phyloP scores from a whole-genome alignment of 176 grass and related monocot genomes.

The Otatea glauca region DNA sequence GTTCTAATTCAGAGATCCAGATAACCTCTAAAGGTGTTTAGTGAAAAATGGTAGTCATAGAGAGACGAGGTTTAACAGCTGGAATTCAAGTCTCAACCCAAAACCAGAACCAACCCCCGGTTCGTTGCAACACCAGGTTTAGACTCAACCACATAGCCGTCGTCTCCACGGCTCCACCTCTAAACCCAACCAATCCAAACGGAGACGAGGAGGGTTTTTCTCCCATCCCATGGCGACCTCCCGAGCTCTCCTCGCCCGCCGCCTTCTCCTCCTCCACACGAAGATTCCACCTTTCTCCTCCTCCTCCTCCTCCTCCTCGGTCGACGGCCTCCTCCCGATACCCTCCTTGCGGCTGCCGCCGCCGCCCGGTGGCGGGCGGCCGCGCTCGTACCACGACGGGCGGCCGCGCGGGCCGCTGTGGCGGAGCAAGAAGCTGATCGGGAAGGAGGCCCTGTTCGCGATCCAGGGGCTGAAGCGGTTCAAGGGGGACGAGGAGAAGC shows the following conservation, averaged over 20 bases:
- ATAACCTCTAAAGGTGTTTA: too few species aligned
- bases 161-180: not conserved
- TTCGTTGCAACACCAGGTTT: too few species aligned
- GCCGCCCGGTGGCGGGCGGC: not conserved
- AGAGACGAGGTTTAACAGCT: too few species aligned
- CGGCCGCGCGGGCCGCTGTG: slow-evolving; percentile 89
- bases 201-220: slow-evolving; percentile 41
- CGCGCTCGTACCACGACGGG: slow-evolving; percentile 72
- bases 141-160: too few species aligned
- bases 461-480: slow-evolving; percentile 91
- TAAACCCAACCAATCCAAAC: slow-evolving; percentile 17
- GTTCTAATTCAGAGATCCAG: too few species aligned
- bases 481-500: slow-evolving; percentile 84
- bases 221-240: slow-evolving; percentile 44
- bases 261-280: slow-evolving; percentile 14
- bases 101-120: too few species aligned
- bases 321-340: not conserved
- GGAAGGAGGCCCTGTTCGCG: slow-evolving; percentile 89
- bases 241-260: slow-evolving; percentile 40
- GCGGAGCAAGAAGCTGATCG: slow-evolving; percentile 94
- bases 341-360: not conserved
- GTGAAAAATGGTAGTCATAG: too few species aligned
- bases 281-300: slow-evolving; percentile 1
- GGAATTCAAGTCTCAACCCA: too few species aligned
- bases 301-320: slow-evolving; percentile 2